Evolutionary conservation across 106 monocot species (phyloP).

Genomic region (Amphibolis antarctica): DNA sequence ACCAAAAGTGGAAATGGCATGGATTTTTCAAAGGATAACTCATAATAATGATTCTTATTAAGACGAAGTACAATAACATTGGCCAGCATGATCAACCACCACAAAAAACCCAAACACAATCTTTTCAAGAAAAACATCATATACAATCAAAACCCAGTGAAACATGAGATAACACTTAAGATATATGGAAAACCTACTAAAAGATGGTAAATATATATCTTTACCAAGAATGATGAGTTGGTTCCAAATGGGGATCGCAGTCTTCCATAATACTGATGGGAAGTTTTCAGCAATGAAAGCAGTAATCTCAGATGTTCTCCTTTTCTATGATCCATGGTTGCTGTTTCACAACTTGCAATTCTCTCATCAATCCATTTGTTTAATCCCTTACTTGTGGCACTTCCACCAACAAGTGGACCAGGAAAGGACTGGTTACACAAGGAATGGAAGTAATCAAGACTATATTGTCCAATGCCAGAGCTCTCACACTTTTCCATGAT

Average conservation of each 20-base stretch:
- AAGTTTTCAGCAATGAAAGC: slow-evolving; percentile 71
- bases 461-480: slow-evolving; percentile 4
- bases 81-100: no score
- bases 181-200: not conserved
- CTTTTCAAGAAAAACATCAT: no score
- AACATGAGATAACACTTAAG: no score
- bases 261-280: slow-evolving; percentile 81
- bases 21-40: no score
- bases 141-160: no score
- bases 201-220: not conserved
- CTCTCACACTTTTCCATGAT: slow-evolving; percentile 19
- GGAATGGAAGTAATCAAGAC: slow-evolving; percentile 49
- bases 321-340: slow-evolving; percentile 37
- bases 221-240: slow-evolving; percentile 45
- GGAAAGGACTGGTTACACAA: slow-evolving; percentile 75
- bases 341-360: slow-evolving; percentile 38
- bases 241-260: slow-evolving; percentile 82
- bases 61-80: no score
- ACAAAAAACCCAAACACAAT: no score
- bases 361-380: slow-evolving; percentile 95
- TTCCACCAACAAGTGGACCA: slow-evolving; percentile 92
- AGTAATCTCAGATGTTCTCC: slow-evolving; percentile 56
- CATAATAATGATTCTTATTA: no score
- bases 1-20: no score
- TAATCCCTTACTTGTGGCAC: slow-evolving; percentile 68